Conservation (phyloP, 2,329 filamentous ascomycete genomes). For the Teratosphaeria pseudoeucalypti region DNA sequence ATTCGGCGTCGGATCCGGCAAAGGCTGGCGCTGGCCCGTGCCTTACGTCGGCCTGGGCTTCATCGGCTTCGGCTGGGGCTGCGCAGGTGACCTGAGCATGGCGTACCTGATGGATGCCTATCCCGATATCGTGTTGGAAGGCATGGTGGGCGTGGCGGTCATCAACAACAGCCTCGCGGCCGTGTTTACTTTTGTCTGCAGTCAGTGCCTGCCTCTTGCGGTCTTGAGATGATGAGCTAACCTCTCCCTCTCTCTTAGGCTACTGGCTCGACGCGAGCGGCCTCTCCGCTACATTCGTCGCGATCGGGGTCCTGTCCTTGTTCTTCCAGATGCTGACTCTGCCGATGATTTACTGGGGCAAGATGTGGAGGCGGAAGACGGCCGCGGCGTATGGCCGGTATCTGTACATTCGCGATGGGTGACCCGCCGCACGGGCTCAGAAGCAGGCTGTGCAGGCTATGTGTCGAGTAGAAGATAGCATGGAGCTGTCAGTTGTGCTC, state of each 20-base stretch:
- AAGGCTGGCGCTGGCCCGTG: conserved; percentile 42
- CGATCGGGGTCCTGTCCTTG: conserved; percentile 42
- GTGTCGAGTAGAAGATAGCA: too few species aligned
- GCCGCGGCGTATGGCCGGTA: conserved; percentile 17
- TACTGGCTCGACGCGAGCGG: conserved; percentile 40
- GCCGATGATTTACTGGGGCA: conserved; percentile 47
- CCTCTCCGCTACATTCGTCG: conserved; percentile 41
- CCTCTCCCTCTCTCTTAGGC: conserved; percentile 2
- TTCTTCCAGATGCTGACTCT: conserved; percentile 41
- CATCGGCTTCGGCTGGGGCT: conserved; percentile 51
- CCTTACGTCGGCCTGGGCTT: conserved; percentile 48
- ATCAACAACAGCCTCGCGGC: conserved; percentile 48
- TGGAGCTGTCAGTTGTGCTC: too few species aligned
- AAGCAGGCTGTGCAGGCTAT: too few species aligned
- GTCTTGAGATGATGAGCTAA: background rate
- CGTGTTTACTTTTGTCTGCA: conserved; percentile 41
- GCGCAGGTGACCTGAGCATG: conserved; percentile 43
- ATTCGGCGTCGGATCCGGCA: conserved; percentile 43
- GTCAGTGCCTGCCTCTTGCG: conserved; percentile 6
- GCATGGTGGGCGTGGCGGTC: conserved; percentile 48
- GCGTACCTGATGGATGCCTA: conserved; percentile 48
- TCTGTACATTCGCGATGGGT: conserved; percentile 17
- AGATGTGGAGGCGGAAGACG: conserved; percentile 40
- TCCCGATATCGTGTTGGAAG: conserved; percentile 47
- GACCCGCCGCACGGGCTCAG: background rate